Conservation (phyloP, 768 basidiomycete species). For the Tricholoma matsutake region DNA sequence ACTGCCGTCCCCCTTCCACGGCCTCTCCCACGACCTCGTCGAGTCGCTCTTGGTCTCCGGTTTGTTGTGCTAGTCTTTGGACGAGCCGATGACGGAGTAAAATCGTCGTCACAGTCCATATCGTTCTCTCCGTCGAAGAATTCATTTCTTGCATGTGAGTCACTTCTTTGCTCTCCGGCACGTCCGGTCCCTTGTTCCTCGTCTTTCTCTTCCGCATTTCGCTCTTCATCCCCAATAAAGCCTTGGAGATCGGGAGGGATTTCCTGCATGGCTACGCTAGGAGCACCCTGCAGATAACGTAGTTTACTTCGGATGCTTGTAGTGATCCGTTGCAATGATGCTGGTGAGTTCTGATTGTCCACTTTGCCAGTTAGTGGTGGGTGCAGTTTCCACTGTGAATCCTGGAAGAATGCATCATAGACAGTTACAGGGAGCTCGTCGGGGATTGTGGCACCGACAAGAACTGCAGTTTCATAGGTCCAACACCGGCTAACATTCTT, state of each 20-base stretch:
- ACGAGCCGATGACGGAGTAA: background rate
- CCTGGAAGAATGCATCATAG: constrained; percentile 91
- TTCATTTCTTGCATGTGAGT: constrained; percentile 59
- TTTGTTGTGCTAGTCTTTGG: constrained; percentile 8
- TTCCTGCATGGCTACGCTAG: constrained; percentile 95
- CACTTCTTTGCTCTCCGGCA: constrained; percentile 54
- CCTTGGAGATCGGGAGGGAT: constrained; percentile 89
- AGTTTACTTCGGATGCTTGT: constrained; percentile 83
- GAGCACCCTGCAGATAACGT: constrained; percentile 90
- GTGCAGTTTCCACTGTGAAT: constrained; percentile 89
- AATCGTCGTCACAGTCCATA: constrained; percentile 47
- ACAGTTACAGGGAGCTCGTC: constrained; percentile 86
- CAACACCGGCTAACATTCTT: constrained; percentile 98
- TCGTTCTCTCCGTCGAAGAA: constrained; percentile 74
- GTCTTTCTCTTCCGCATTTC: constrained; percentile 25
- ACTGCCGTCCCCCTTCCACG: constrained; percentile 31
- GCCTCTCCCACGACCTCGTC: constrained; percentile 31
- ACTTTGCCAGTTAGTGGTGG: constrained; percentile 89
- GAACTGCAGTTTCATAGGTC: constrained; percentile 96
- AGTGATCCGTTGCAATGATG: constrained; percentile 84
- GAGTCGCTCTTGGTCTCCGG: constrained; percentile 31
- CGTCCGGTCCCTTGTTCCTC: constrained; percentile 59
- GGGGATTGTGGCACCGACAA: constrained; percentile 79
- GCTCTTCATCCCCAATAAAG: constrained; percentile 53
- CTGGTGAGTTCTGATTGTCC: constrained; percentile 87